A percentile compares a stretch with the other conserved stretches of the same genome.
Conservation (phyloP, 169 alveolate genomes). For the Plasmodium billcollinsi region DNA sequence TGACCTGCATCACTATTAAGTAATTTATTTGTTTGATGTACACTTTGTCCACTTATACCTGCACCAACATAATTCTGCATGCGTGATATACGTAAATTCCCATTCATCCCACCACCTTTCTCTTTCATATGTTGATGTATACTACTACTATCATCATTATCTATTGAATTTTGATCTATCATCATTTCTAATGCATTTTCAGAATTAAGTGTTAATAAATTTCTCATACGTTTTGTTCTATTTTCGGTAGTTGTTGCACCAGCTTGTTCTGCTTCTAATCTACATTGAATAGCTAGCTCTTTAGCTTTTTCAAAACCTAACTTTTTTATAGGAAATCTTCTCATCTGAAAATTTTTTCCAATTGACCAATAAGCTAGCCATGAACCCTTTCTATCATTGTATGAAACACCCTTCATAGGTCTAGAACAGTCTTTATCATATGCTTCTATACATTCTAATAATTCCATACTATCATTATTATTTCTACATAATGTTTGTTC, state of each 20-base stretch:
- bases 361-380: conserved; percentile 78
- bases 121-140: not conserved
- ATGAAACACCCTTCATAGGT: conserved; percentile 77
- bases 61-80: conserved; percentile 21
- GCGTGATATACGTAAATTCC: conserved; percentile 26
- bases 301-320: conserved; percentile 73
- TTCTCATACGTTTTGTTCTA: conserved; percentile 47
- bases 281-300: conserved; percentile 75
- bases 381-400: conserved; percentile 67
- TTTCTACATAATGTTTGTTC: conserved; percentile 48
- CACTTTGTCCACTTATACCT: not conserved
- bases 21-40: not conserved
- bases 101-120: conserved; percentile 9
- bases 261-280: conserved; percentile 77
- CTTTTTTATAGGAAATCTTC: conserved; percentile 69
- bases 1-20: conserved; percentile 62
- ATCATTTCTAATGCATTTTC: conserved; percentile 37
- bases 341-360: conserved; percentile 72
- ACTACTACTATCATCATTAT: conserved; percentile 27
- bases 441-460: conserved; percentile 54
- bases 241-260: conserved; percentile 76
- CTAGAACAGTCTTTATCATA: conserved; percentile 68
- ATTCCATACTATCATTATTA: conserved; percentile 50
- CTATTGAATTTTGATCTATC: conserved; percentile 39
- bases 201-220: conserved; percentile 25